Evolutionary conservation across 176 grass and related monocot genomes (phyloP).

Genomic region (Oropetium thomaeum): DNA sequence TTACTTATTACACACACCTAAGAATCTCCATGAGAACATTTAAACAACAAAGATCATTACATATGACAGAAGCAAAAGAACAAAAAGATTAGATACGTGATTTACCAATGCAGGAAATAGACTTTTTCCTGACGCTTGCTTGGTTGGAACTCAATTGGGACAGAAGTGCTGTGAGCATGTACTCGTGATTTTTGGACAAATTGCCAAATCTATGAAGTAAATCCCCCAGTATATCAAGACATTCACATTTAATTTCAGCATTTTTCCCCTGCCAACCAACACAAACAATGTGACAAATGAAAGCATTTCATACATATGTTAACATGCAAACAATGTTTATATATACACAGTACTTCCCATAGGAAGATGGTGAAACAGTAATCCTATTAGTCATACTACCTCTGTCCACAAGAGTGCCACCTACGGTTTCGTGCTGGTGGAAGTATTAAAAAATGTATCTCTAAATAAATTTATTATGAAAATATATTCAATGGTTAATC

Average conservation of each 20-base stretch:
- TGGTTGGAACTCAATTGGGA: slow-evolving; percentile 77
- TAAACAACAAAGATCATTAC: not conserved
- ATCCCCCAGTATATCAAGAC: slow-evolving; percentile 92
- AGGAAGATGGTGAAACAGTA: not conserved
- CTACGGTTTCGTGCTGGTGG: too few species aligned
- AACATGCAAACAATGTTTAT: not conserved
- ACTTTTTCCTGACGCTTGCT: slow-evolving; percentile 94
- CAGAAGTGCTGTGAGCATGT: slow-evolving; percentile 70
- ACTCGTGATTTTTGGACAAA: slow-evolving; percentile 80
- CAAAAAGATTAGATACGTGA: not conserved
- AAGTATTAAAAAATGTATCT: too few species aligned
- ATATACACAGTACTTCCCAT: not conserved
- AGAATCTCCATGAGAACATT: not conserved
- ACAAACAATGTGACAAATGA: not conserved
- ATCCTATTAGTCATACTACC: too few species aligned
- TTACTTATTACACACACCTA: not conserved
- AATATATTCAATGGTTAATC: too few species aligned
- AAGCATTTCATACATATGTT: not conserved
- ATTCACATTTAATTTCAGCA: slow-evolving; percentile 95
- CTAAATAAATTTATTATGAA: too few species aligned
- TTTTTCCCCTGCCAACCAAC: slow-evolving; percentile 69
- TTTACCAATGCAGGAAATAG: slow-evolving; percentile 89
- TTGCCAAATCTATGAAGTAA: slow-evolving; percentile 89
- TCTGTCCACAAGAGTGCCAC: too few species aligned
- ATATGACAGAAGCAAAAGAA: not conserved